phyloP scores from a whole-genome alignment of 352 stramenopile genomes.

The Pythium dissotocum region DNA sequence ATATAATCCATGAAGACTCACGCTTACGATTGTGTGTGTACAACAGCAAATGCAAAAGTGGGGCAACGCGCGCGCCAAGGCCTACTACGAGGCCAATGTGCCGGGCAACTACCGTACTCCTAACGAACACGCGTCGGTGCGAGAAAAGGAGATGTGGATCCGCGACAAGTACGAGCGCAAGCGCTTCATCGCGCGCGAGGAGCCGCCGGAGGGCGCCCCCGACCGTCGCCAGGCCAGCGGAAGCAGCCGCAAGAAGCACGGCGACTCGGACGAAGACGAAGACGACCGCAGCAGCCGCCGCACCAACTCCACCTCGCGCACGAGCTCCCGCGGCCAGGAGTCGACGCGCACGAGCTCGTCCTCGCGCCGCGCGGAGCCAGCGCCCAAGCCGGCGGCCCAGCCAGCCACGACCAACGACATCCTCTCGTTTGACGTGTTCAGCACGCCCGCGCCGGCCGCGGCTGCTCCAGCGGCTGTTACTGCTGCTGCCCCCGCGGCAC shows the following conservation, averaged over 20 bases:
- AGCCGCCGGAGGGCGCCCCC: constrained; percentile 27
- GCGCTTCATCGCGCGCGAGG: constrained; percentile 63
- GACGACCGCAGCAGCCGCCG: constrained; percentile 39
- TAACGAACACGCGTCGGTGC: constrained; percentile 75
- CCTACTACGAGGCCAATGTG: constrained; percentile 88
- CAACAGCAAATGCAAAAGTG: constrained; percentile 90
- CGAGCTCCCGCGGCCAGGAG: constrained; percentile 27
- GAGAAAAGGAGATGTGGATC: constrained; percentile 92
- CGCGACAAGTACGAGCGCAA: constrained; percentile 90
- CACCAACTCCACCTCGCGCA: constrained; percentile 41
- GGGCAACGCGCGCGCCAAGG: constrained; percentile 89
- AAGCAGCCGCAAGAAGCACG: constrained; percentile 40
- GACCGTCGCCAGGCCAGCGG: constrained; percentile 21
- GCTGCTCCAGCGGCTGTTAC: constrained; percentile 22
- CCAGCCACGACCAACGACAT: constrained; percentile 55
- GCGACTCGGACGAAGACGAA: constrained; percentile 37
- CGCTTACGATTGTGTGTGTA: background rate
- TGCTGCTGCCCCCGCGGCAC: constrained; percentile 20
- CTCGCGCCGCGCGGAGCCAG: constrained; percentile 36
- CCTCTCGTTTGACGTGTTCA: constrained; percentile 74
- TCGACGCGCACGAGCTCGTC: constrained; percentile 28
- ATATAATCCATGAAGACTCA: background rate
- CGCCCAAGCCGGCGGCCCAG: constrained; percentile 24
- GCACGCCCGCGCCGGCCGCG: constrained; percentile 29
- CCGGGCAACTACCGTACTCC: constrained; percentile 75